Evolutionary conservation across 2,329 filamentous ascomycete genomes (phyloP).

Genomic region (Pseudopyricularia cyperi): DNA sequence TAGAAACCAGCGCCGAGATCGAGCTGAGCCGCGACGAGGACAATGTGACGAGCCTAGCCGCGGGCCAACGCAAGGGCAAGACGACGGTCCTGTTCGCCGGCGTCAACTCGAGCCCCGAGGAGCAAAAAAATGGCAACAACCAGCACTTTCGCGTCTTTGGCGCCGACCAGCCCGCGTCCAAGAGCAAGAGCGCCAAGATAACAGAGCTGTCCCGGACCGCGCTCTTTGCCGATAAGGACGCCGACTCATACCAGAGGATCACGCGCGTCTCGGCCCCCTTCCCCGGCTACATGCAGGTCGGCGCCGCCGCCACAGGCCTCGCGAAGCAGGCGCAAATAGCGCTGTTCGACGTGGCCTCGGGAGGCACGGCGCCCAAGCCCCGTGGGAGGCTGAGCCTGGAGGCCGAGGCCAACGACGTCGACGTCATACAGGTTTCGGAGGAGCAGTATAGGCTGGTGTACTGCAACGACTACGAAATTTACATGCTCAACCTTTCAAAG

Average conservation of each 20-base stretch:
- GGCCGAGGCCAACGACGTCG: conserved; percentile 54
- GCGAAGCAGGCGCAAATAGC: conserved; percentile 66
- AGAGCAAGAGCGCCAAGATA: conserved; percentile 23
- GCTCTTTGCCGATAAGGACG: conserved; percentile 38
- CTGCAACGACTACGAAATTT: conserved; percentile 65
- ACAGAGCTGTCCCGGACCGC: conserved; percentile 37
- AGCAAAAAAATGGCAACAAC: conserved; percentile 65
- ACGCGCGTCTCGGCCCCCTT: conserved; percentile 39
- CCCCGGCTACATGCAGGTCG: conserved; percentile 48
- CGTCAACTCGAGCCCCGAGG: conserved; percentile 66
- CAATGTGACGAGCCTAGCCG: conserved; percentile 71
- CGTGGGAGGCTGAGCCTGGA: conserved; percentile 36
- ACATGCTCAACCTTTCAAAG: conserved; percentile 43
- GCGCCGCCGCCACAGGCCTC: conserved; percentile 67
- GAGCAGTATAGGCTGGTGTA: conserved; percentile 62
- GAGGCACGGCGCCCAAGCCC: conserved; percentile 22
- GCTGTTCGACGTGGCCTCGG: conserved; percentile 55
- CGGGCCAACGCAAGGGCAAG: conserved; percentile 40
- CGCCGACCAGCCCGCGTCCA: conserved; percentile 26
- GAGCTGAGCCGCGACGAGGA: conserved; percentile 77
- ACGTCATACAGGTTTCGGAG: conserved; percentile 50
- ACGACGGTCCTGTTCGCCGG: conserved; percentile 54
- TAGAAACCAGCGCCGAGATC: conserved; percentile 55
- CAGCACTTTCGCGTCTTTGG: conserved; percentile 70
- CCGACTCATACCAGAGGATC: conserved; percentile 44